phyloP scores from a whole-genome alignment of 73 alveolate species.

The Uronychia binucleata region DNA sequence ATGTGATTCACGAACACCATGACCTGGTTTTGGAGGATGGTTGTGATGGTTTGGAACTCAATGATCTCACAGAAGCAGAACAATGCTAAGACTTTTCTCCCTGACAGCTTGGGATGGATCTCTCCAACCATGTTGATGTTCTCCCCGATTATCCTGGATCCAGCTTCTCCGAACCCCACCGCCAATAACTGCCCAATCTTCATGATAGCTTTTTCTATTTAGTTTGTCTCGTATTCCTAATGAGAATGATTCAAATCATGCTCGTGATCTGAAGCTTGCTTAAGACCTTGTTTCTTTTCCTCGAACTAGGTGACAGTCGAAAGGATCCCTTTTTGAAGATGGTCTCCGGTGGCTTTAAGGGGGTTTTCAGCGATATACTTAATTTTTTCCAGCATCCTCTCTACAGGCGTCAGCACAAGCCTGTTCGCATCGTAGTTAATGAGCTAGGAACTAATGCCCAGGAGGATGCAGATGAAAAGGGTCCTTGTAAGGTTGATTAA shows the following conservation, averaged over 20 bases:
- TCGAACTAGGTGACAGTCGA: not conserved
- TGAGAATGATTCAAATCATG: no score
- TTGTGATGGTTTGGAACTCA: slow-evolving; percentile 79
- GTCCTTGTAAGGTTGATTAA: slow-evolving; percentile 36
- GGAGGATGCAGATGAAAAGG: slow-evolving; percentile 48
- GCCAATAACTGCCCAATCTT: slow-evolving; percentile 82
- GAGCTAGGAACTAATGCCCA: slow-evolving; percentile 34
- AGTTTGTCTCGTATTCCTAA: slow-evolving; percentile 65
- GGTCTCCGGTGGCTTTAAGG: slow-evolving; percentile 56
- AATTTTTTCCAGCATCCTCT: slow-evolving; percentile 61
- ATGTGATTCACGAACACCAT: slow-evolving; percentile 88
- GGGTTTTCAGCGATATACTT: slow-evolving; percentile 59
- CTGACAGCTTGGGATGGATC: slow-evolving; percentile 76
- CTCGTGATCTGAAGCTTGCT: not conserved
- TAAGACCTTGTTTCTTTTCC: not conserved
- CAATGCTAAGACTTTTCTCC: slow-evolving; percentile 68
- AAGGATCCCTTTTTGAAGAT: slow-evolving; percentile 45
- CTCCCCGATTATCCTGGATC: slow-evolving; percentile 70
- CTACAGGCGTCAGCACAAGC: slow-evolving; percentile 57
- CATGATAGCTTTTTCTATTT: slow-evolving; percentile 75
- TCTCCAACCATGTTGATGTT: slow-evolving; percentile 65
- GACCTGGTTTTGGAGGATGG: slow-evolving; percentile 61
- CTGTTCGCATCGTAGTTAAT: slow-evolving; percentile 58
- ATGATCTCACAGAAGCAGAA: slow-evolving; percentile 89
- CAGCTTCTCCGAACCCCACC: slow-evolving; percentile 77